Evolutionary conservation across 129 eudicot species (phyloP), one percentile per base, ranked within the genome.

Genomic region (Flaveria linearis): DNA sequence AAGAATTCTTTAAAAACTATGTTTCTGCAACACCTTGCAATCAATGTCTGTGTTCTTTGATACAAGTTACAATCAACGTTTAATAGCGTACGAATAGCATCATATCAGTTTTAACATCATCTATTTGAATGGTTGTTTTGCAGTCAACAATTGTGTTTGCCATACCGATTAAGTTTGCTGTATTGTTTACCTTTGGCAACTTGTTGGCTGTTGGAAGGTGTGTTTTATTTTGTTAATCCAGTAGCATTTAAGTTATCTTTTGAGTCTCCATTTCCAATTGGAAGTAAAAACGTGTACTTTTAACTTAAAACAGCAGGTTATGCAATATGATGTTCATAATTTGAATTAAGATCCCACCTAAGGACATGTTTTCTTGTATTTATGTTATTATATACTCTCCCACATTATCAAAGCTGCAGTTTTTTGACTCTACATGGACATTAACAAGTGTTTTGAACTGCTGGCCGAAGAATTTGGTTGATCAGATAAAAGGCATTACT

Each of bases 191-290:
- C 63, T 87, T 94, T 74, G 99, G 96, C 76, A 94, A 94, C 83
- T 7, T 91, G 83, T 43, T 94, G 81, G 92, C 99, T 51, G 83
- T 94, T 86, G 99, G 99, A 88, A 94, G 97, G 98, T 93, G 71
- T 51, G 86, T 42, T 60, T 18, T 60, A 36, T 3, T 58, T 56
- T 57, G 43, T 65, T 5, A 47, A 13, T 36, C 28, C 52, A 16
- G 14, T 79, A 67, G 17, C 25, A 53, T n/a, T 72, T 51, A 13
- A 52, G 4, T 41, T 51, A 52, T 36, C 17, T 63, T n/a, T 63
- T 36, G 20, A 50, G 18, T 0, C 28, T 62, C 18, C 4, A 22
- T 71, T 47, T 71, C 30, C 61, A 61, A 2, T 70, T 78, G 5
- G 1, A 69, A 45, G 45, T 5, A 13, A 78, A 57, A 22, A 8